These are phyloP conservation scores for Warburgia ugandensis DNA, from an alignment of 164 flowering plant genomes.

Conservation along the genomic window DNA sequence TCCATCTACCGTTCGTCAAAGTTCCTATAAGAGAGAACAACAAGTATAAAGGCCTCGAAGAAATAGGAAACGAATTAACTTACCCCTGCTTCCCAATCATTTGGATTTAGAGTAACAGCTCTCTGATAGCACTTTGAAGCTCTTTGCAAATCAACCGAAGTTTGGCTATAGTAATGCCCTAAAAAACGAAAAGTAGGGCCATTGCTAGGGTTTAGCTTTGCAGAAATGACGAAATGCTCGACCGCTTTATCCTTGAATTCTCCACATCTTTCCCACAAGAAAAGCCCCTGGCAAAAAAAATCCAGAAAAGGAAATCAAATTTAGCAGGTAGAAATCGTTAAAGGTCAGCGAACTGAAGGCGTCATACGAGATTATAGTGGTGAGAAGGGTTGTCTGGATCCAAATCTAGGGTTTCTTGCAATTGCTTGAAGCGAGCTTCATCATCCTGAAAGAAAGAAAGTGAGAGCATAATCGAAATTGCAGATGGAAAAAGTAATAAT, in stretches of 20 bases:
- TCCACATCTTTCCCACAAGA: constrained; percentile 51
- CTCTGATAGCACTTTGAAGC: constrained; percentile 87
- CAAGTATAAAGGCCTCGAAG: no score
- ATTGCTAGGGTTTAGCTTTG: constrained; percentile 67
- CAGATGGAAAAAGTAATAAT: not conserved
- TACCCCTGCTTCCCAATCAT: constrained; percentile 74
- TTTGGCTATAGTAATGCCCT: constrained; percentile 59
- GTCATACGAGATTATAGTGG: constrained; percentile 48
- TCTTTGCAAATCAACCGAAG: constrained; percentile 38
- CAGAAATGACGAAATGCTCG: constrained; percentile 65
- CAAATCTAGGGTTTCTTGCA: constrained; percentile 34
- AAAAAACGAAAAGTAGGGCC: constrained; percentile 59
- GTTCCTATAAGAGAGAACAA: no score
- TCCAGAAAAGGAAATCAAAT: not conserved
- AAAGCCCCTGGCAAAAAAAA: constrained; percentile 35
- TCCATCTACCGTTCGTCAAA: no score
- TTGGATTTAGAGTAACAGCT: constrained; percentile 63
- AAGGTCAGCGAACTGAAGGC: not conserved
- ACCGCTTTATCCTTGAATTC: constrained; percentile 52
- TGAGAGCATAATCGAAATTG: not conserved
- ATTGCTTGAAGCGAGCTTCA: constrained; percentile 10
- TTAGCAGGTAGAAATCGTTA: not conserved
- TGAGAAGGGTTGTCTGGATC: constrained; percentile 47
- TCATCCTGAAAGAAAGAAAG: constrained; percentile 9
- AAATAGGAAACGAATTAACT: no score